phyloP scores from a whole-genome alignment of 2,329 filamentous ascomycete genomes.

The Zymoseptoria tritici region DNA sequence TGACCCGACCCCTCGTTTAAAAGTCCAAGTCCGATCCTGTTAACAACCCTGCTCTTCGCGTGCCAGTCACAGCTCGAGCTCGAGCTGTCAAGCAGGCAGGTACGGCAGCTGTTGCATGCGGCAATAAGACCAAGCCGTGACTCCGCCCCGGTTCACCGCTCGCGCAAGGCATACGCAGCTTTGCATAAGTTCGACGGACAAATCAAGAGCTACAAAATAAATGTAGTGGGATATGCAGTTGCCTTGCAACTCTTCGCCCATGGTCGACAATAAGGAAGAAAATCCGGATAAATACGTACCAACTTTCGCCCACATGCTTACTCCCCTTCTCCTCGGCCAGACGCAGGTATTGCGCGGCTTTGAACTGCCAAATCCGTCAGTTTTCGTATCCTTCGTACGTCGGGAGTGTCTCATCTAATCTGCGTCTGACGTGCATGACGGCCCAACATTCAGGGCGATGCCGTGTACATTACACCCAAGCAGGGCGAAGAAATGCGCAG shows the following conservation, averaged over 20 bases:
- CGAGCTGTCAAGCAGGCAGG: not conserved
- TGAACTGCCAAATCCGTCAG: slow-evolving; percentile 48
- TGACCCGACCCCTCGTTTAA: not conserved
- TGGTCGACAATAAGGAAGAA: not conserved
- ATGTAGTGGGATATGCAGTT: not conserved
- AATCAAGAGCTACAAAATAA: not conserved
- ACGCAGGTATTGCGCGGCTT: slow-evolving; percentile 82
- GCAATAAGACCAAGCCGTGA: not conserved
- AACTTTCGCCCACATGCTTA: slow-evolving; percentile 89
- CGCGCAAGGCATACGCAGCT: not conserved
- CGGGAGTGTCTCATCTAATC: not conserved
- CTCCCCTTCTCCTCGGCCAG: slow-evolving; percentile 81
- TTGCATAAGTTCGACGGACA: not conserved
- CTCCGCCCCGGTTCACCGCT: not conserved
- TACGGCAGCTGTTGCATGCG: not conserved
- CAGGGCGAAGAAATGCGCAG: slow-evolving; percentile 1
- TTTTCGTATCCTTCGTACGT: not conserved
- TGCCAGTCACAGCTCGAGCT: not conserved
- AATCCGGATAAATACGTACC: slow-evolving; percentile 53
- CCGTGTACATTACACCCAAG: not conserved
- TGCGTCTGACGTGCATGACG: slow-evolving; percentile 18
- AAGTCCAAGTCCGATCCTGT: not conserved
- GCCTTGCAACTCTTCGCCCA: not conserved
- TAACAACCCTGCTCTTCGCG: not conserved
- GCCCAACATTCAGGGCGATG: slow-evolving; percentile 17